phyloP scores from a whole-genome alignment of 768 basidiomycete genomes.

The Termitomyces sp. region DNA sequence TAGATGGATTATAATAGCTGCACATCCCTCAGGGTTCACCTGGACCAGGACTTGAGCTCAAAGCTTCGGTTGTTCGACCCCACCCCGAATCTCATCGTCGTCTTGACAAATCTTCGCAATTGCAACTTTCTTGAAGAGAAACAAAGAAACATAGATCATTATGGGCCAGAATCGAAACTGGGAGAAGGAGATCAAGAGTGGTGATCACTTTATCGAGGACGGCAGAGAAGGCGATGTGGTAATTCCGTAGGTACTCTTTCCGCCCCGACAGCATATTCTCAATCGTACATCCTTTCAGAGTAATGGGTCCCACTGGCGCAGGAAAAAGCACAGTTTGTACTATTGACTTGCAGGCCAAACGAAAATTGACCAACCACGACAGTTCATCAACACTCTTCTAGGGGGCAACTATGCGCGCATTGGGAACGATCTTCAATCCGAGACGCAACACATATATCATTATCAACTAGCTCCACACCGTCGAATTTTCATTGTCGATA shows the following conservation, averaged over 20 bases:
- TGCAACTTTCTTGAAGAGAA: background rate
- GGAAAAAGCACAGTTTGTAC: constrained; percentile 8
- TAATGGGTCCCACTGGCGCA: constrained; percentile 5
- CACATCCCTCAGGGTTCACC: background rate
- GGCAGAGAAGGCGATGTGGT: constrained; percentile 4
- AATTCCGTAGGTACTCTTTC: constrained; percentile 1
- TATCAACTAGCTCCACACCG: background rate
- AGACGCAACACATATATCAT: constrained; percentile 5
- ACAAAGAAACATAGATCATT: background rate
- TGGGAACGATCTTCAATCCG: constrained; percentile 5
- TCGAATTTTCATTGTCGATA: constrained; percentile 8
- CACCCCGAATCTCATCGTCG: background rate
- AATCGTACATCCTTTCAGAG: background rate
- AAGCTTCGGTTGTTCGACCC: background rate
- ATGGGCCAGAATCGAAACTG: constrained; percentile 3
- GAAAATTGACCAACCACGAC: background rate
- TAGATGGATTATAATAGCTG: background rate
- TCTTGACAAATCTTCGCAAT: background rate
- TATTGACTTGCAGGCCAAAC: background rate
- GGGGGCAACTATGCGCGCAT: background rate
- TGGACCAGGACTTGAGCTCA: background rate
- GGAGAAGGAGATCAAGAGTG: constrained; percentile 3
- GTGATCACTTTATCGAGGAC: constrained; percentile 1
- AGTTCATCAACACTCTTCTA: constrained; percentile 9
- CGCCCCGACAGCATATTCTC: background rate